Evolutionary conservation across 2,329 filamentous ascomycete genomes (phyloP).

Genomic region (Amesomyces nigricolor): DNA sequence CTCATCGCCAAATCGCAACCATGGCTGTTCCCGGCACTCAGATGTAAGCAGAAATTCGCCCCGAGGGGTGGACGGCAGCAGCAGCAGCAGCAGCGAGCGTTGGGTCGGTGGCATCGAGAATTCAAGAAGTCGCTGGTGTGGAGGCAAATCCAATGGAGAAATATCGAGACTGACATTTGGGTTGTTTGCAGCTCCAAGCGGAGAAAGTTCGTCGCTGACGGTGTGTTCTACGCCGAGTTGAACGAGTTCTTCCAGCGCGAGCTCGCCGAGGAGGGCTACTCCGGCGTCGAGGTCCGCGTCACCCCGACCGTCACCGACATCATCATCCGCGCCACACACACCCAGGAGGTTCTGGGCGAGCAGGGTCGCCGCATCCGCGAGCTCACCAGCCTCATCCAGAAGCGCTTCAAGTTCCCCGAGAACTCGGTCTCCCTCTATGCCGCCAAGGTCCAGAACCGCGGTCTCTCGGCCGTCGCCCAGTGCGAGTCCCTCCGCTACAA

Average conservation of each 20-base stretch:
- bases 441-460: conserved; percentile 99
- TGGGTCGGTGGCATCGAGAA: neutral
- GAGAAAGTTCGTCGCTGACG: conserved; percentile 94
- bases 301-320: conserved; percentile 99
- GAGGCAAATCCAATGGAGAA: conserved; percentile 1
- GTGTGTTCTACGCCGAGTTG: conserved; percentile 99
- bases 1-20: conserved; percentile 38
- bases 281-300: conserved; percentile 98
- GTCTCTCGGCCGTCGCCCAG: conserved; percentile 98
- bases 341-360: conserved; percentile 99
- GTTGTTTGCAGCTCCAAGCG: conserved; percentile 66
- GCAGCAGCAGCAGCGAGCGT: neutral
- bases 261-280: conserved; percentile 99
- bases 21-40: conserved; percentile 58
- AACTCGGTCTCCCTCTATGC: conserved; percentile 99
- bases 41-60: conserved; percentile 45
- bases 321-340: conserved; percentile 99
- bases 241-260: conserved; percentile 99
- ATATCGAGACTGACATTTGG: conserved; percentile 11
- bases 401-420: conserved; percentile 99
- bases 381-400: conserved; percentile 99
- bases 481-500: conserved; percentile 99
- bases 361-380: conserved; percentile 99
- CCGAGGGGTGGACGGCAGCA: neutral
- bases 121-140: neutral